Evolutionary conservation across 345 rosid species (phyloP).

Genomic region (Camelina laxa): DNA sequence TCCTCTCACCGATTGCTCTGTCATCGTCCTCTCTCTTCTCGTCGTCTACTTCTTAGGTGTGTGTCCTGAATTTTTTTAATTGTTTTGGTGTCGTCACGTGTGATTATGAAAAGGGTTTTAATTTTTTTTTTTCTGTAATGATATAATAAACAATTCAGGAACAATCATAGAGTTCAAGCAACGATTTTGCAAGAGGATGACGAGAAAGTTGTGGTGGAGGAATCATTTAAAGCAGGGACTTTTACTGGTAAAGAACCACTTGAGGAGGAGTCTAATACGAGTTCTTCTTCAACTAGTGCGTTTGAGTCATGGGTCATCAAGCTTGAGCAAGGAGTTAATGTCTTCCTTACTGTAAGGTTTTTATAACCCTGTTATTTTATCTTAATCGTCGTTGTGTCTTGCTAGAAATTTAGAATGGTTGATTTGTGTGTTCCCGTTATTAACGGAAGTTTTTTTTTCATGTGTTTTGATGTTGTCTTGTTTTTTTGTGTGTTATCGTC

Average conservation of each 20-base stretch:
- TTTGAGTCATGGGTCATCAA: conserved; percentile 64
- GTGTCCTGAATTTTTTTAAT: no score
- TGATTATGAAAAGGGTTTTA: neutral
- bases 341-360: conserved; percentile 74
- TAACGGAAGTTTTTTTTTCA: neutral
- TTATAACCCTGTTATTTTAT: neutral
- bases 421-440: neutral
- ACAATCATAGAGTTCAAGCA: conserved; percentile 53
- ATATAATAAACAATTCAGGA: conserved; percentile 43
- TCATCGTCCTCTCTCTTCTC: conserved; percentile 38
- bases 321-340: conserved; percentile 75
- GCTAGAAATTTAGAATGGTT: neutral
- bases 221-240: conserved; percentile 60
- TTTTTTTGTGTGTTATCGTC: neutral
- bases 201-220: conserved; percentile 69
- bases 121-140: neutral
- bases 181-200: conserved; percentile 73
- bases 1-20: conserved; percentile 41
- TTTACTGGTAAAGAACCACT: conserved; percentile 40
- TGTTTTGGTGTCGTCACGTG: neutral
- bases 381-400: neutral
- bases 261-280: conserved; percentile 38
- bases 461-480: conserved; percentile 11
- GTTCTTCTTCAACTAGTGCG: conserved; percentile 50
- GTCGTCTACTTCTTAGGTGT: conserved; percentile 47